Evolutionary conservation across 495 filamentous ascomycete genomes (phyloP), one percentile per base, ranked within the genome.

Genomic region (Neurospora tetraspora): DNA sequence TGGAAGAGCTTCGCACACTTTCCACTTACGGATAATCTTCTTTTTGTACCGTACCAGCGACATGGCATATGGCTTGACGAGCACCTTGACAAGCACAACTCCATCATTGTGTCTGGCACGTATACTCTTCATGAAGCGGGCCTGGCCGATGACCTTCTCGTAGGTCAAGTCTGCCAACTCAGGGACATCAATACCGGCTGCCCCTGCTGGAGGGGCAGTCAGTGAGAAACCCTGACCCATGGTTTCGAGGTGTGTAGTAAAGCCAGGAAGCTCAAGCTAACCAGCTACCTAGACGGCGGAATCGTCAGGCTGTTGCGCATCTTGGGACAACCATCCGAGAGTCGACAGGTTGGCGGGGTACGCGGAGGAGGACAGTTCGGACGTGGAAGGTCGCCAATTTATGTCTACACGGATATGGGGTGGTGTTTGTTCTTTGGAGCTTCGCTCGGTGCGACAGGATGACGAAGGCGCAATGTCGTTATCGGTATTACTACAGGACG

Each of bases 211-310:
- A 72, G 96, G 90, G 73, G 94, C 92, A 36, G 93, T 91, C 72
- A 96, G 87, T 74, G 96, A 98, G 82, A 97, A 98, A 78, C 92
- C 94, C 86, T 99, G 96, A 72, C 96, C 96, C 96, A 99, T 99
- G 76, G 69, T 89, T 70, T 72, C 31, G 27, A 72, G 69, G 53
- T 69, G 72, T 69, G 37, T 34, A 65, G 47, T 76, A 43, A 39
- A 69, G 69, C 69, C 72, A 40, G 40, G 68, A 68, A 37, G 69
- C 71, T 61, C 31, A 38, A 40, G 27, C 59, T 39, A 23, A 14
- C 65, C 69, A 76, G 71, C 74, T 77, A 77, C 74, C 76, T 76
- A 40, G 12, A 68, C 68, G 36, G 39, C 45, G 42, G 36, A 38
- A n/a, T 43, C 20, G 61, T 12, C 23, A 45, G 53, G 73, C 53